phyloP scores from a whole-genome alignment of 371 early-diverging fungal species.

The Synchytrium microbalum region DNA sequence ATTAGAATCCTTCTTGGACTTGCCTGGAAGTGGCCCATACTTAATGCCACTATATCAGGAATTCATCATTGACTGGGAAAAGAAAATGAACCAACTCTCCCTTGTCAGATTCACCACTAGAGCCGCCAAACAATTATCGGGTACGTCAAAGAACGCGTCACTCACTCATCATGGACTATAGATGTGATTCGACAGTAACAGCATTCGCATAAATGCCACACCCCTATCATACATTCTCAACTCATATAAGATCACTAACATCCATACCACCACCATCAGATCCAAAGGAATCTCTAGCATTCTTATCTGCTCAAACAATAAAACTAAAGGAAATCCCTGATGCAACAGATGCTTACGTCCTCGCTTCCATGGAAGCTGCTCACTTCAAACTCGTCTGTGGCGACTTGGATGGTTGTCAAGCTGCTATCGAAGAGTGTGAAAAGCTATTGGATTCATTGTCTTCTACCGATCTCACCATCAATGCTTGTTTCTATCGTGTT shows the following conservation, averaged over 20 bases:
- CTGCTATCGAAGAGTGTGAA: slow-evolving; percentile 76
- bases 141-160: slow-evolving; percentile 29
- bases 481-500: slow-evolving; percentile 90
- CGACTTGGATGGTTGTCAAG: slow-evolving; percentile 71
- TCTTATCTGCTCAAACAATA: slow-evolving; percentile 25
- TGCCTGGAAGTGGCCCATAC: slow-evolving; percentile 67
- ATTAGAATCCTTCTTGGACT: slow-evolving; percentile 65
- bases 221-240: neutral
- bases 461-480: slow-evolving; percentile 78
- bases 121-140: slow-evolving; percentile 67
- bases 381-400: slow-evolving; percentile 65
- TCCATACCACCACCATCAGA: slow-evolving; percentile 16
- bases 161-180: slow-evolving; percentile 1
- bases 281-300: slow-evolving; percentile 31
- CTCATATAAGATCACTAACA: slow-evolving; percentile 1
- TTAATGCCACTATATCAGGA: slow-evolving; percentile 75
- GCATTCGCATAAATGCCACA: neutral
- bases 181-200: slow-evolving; percentile 5
- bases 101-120: slow-evolving; percentile 72
- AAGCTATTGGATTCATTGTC: slow-evolving; percentile 72
- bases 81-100: slow-evolving; percentile 86
- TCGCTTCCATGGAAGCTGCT: slow-evolving; percentile 81
- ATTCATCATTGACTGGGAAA: slow-evolving; percentile 88
- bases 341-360: slow-evolving; percentile 69
- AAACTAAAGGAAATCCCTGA: slow-evolving; percentile 24